Evolutionary conservation across 352 stramenopile genomes (phyloP), one percentile per base, ranked within the genome.

Genomic region (Pythium sp.): DNA sequence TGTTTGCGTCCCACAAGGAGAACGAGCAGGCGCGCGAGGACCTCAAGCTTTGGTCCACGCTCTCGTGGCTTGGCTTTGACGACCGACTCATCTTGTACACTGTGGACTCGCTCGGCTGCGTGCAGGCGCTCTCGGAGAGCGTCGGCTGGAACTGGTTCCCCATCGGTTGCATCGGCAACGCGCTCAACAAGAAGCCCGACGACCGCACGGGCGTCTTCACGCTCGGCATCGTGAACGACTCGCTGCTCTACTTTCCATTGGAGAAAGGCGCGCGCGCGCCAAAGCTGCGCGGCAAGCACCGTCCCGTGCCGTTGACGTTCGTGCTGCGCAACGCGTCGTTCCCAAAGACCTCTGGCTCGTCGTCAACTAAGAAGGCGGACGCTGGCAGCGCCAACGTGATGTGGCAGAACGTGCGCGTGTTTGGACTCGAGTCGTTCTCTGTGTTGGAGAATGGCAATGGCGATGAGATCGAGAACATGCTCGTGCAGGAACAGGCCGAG

Each of bases 11-110:
- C 5, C 78, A 90, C 70, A 88, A 89, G 47, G 84, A 91, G 62
- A 89, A 89, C 51, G 76, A 89, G 32, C 36, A 67, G 15, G 65
- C 71, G 4, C 75, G 81, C 4, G 41, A 80, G 58, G 78, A 91
- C 34, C 15, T 77, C 6, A 54, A 59, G 1, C 78, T 91, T 26
- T 89, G 79, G 76, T 80, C 84, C 1, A 89, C 77, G 47, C 75
- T 94, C 2, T 69, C 70, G 30, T 95, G 87, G 87, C 70, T 93
- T 0, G 87, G 86, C 20, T 92, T 95, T 56, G 87, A 95, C 56
- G 84, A 95, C 28, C 78, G 81, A 2, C 67, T 77, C 20, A 75
- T 94, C 49, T 73, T 95, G 2, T 93, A 92, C 62, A 72, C 79
- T 0, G 79, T 95, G 2, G 87, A 93, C 64, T 90, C 81, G 34